These are phyloP conservation scores for Nemophila menziesii DNA, from an alignment of 257 asterid species.

Conservation along the genomic window DNA sequence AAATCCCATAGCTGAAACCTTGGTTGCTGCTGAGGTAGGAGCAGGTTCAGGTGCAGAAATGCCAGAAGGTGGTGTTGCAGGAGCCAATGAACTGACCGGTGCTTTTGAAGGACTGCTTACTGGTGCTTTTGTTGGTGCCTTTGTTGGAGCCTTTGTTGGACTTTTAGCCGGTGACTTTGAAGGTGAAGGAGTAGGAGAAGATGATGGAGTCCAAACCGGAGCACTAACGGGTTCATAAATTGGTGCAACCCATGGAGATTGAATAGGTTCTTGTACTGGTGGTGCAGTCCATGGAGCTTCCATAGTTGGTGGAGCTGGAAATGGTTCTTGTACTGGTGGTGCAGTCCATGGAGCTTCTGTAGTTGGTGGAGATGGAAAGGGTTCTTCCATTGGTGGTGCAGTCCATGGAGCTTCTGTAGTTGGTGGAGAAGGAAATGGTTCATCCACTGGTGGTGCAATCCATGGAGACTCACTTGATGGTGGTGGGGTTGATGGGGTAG, in stretches of 20 bases:
- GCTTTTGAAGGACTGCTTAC: constrained; percentile 13
- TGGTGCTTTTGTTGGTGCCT: constrained; percentile 14
- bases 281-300: too few relatives aligned
- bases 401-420: too few relatives aligned
- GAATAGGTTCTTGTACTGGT: too few relatives aligned
- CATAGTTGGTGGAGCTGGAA: too few relatives aligned
- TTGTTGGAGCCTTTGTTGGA: constrained; percentile 10
- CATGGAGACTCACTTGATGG: constrained; percentile 8
- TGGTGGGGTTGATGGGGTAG: constrained; percentile 8
- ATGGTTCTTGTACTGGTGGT: too few relatives aligned
- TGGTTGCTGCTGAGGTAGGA: constrained; percentile 47
- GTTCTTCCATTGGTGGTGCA: too few relatives aligned
- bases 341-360: too few relatives aligned
- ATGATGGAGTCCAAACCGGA: constrained; percentile 22
- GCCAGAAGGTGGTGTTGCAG: too few relatives aligned
- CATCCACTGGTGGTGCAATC: constrained; percentile 8
- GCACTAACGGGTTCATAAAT: too few relatives aligned
- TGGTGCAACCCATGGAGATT: too few relatives aligned
- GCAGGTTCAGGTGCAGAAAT: constrained; percentile 14
- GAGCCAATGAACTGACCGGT: constrained; percentile 9
- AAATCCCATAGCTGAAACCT: constrained; percentile 11
- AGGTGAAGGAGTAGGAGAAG: constrained; percentile 17
- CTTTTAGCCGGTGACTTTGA: constrained; percentile 23
- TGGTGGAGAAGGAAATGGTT: constrained; percentile 15
- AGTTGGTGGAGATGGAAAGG: too few relatives aligned